Conservation (phyloP, 345 rosid genomes). For the Gynandropsis gynandra region DNA sequence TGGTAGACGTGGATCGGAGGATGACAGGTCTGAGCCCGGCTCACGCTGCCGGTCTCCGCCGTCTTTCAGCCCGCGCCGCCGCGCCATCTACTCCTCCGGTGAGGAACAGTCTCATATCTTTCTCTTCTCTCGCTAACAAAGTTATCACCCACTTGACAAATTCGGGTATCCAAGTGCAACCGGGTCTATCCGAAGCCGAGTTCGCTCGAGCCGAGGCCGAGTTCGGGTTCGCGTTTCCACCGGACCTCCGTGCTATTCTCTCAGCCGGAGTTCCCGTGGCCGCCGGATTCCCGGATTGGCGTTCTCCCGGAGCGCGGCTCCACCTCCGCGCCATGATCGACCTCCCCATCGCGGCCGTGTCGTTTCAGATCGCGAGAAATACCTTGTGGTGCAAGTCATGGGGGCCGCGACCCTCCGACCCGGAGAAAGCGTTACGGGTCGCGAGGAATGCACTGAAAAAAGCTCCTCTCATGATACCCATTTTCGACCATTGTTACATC, state of each 20-base stretch:
- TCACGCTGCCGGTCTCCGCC: slow-evolving; percentile 78
- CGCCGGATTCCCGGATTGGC: slow-evolving; percentile 82
- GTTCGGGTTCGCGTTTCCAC: slow-evolving; percentile 75
- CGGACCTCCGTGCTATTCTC: slow-evolving; percentile 70
- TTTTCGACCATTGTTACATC: slow-evolving; percentile 76
- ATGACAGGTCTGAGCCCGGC: slow-evolving; percentile 64
- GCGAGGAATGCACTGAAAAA: slow-evolving; percentile 65
- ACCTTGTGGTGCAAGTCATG: slow-evolving; percentile 74
- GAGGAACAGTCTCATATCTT: slow-evolving; percentile 53
- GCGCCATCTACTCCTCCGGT: slow-evolving; percentile 39
- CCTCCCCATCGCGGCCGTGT: slow-evolving; percentile 69
- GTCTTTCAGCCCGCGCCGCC: slow-evolving; percentile 83
- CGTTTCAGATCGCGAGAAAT: slow-evolving; percentile 68
- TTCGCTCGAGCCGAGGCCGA: slow-evolving; percentile 71
- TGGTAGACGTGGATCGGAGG: slow-evolving; percentile 88
- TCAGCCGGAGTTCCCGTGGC: slow-evolving; percentile 64
- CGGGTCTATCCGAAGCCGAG: slow-evolving; percentile 65
- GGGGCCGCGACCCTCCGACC: slow-evolving; percentile 71
- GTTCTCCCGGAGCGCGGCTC: slow-evolving; percentile 51
- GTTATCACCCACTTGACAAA: slow-evolving; percentile 49
- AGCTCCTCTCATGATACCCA: slow-evolving; percentile 71
- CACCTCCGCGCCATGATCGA: slow-evolving; percentile 71
- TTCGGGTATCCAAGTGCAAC: slow-evolving; percentile 59
- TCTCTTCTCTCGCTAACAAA: slow-evolving; percentile 50
- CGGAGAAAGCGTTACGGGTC: slow-evolving; percentile 63